A percentile compares a stretch with the other conserved stretches of the same genome.
phyloP scores from a whole-genome alignment of 1,139 yeast species.

The Debaryomyces robertsiae region DNA sequence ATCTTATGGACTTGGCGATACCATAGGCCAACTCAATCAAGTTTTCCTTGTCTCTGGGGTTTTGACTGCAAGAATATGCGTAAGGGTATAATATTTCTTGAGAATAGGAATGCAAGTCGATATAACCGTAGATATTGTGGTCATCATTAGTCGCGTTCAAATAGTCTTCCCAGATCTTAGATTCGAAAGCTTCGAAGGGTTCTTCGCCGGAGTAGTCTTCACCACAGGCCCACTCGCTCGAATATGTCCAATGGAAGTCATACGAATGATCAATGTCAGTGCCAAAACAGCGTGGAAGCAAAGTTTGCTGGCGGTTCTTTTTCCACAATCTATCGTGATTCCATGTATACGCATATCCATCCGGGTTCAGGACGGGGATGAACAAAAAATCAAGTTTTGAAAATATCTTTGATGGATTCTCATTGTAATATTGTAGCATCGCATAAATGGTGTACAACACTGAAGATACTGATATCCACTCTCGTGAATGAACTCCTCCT shows the following conservation, averaged over 20 bases:
- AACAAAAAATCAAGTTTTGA: constrained; percentile 65
- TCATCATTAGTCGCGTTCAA: constrained; percentile 60
- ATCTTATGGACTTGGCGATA: constrained; percentile 68
- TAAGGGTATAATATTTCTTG: constrained; percentile 84
- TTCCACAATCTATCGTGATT: constrained; percentile 80
- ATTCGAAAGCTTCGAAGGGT: constrained; percentile 78
- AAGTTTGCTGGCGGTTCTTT: constrained; percentile 80
- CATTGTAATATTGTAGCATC: constrained; percentile 54
- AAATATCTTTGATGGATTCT: constrained; percentile 39
- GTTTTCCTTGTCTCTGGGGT: constrained; percentile 80
- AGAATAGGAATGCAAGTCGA: constrained; percentile 83
- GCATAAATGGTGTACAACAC: constrained; percentile 63
- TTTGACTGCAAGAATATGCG: constrained; percentile 72
- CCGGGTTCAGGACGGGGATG: constrained; percentile 86
- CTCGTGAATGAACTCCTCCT: constrained; percentile 88
- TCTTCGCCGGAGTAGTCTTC: constrained; percentile 79
- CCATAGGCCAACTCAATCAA: constrained; percentile 82
- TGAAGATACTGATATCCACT: constrained; percentile 82
- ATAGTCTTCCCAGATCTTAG: constrained; percentile 62
- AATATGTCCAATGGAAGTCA: constrained; percentile 69
- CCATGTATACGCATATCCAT: constrained; percentile 89
- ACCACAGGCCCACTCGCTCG: constrained; percentile 73
- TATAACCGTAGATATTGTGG: constrained; percentile 70
- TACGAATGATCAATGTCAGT: constrained; percentile 87
- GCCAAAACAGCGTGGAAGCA: constrained; percentile 69